phyloP scores from a whole-genome alignment of 108 stramenopile genomes.

The Conticribra weissflogii region DNA sequence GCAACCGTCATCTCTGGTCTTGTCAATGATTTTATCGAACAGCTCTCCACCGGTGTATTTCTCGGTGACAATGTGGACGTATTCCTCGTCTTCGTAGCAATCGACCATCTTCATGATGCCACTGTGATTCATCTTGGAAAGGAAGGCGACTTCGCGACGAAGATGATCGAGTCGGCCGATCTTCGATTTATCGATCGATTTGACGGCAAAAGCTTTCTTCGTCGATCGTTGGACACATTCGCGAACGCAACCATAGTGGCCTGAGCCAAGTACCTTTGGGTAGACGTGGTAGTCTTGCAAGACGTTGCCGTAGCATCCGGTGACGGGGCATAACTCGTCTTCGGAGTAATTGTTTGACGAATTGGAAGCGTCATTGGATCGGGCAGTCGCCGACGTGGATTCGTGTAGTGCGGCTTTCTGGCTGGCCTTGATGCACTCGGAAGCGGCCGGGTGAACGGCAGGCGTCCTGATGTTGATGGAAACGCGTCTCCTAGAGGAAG shows the following conservation, averaged over 20 bases:
- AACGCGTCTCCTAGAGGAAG: no score
- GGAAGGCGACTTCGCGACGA: conserved; percentile 26
- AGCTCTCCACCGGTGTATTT: conserved; percentile 85
- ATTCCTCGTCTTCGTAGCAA: conserved; percentile 74
- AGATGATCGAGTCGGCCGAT: conserved; percentile 30
- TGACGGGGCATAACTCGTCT: no score
- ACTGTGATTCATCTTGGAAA: conserved; percentile 20
- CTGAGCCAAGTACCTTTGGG: conserved; percentile 22
- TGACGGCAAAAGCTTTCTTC: conserved; percentile 58
- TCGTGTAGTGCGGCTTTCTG: no score
- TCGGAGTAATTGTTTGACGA: no score
- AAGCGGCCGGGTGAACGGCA: no score
- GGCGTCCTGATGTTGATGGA: no score
- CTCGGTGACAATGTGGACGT: no score
- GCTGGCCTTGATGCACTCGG: no score
- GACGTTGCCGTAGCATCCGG: conserved; percentile 25
- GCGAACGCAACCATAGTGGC: conserved; percentile 39
- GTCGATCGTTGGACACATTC: conserved; percentile 43
- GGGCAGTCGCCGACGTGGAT: no score
- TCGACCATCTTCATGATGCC: conserved; percentile 64
- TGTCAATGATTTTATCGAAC: conserved; percentile 90
- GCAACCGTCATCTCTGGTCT: conserved; percentile 54
- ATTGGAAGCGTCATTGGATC: no score
- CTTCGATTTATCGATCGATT: conserved; percentile 55
- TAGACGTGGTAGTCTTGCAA: conserved; percentile 17